Evolutionary conservation across 148 eudicot species (phyloP).

Genomic region (Cornus kousa): DNA sequence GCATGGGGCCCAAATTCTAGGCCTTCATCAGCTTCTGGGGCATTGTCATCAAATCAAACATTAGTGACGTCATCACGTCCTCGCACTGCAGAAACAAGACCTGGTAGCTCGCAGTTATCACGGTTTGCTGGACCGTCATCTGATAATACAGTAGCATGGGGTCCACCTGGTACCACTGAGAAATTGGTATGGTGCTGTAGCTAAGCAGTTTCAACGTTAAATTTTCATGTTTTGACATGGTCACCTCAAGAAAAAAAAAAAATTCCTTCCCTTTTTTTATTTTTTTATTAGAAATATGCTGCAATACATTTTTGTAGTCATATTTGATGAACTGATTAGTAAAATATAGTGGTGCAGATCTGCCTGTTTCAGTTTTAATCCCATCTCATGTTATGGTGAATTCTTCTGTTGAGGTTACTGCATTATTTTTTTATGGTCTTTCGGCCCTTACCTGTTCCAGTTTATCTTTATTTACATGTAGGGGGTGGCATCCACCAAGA

Average conservation of each 20-base stretch:
- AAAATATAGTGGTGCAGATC: not conserved
- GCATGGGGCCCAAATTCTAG: slow-evolving; percentile 86
- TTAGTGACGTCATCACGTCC: slow-evolving; percentile 69
- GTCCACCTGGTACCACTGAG: slow-evolving; percentile 48
- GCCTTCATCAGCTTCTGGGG: slow-evolving; percentile 93
- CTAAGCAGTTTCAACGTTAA: not conserved
- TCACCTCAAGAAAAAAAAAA: not conserved
- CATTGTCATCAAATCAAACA: slow-evolving; percentile 58
- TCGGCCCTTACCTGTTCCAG: not conserved
- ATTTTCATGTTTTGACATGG: not conserved
- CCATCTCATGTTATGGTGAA: not conserved
- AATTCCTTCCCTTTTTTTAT: not conserved
- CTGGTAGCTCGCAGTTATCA: slow-evolving; percentile 89
- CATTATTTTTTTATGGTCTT: not conserved
- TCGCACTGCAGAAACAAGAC: slow-evolving; percentile 89
- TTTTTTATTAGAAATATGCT: not conserved
- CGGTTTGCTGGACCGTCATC: slow-evolving; percentile 82
- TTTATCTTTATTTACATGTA: slow-evolving; percentile 29
- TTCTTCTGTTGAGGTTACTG: slow-evolving; percentile 2
- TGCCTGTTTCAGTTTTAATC: not conserved
- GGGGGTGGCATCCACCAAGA: slow-evolving; percentile 46
- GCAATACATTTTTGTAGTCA: not conserved
- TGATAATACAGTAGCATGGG: slow-evolving; percentile 61
- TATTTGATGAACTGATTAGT: not conserved
- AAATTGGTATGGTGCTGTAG: slow-evolving; percentile 51